phyloP scores from a whole-genome alignment of 208 protist species.

The Trypanosoma caninum region DNA sequence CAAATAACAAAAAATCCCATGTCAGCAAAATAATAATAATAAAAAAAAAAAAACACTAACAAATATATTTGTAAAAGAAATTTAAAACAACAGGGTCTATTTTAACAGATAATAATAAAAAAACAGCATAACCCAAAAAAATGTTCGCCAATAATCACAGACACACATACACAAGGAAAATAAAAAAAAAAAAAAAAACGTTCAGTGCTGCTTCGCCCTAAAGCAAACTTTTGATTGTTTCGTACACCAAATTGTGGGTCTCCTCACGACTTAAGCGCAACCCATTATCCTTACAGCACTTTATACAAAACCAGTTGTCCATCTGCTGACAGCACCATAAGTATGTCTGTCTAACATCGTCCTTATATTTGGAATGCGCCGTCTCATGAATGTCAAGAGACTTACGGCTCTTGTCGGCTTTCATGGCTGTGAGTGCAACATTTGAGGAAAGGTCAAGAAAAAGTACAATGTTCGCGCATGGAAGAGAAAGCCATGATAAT shows the following conservation, averaged over 20 bases:
- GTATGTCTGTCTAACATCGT: constrained; percentile 68
- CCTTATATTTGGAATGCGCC: constrained; percentile 70
- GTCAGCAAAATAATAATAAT: background rate
- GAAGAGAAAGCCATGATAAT: constrained; percentile 73
- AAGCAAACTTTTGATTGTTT: background rate
- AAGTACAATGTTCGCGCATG: constrained; percentile 57
- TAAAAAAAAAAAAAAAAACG: constrained; percentile 21
- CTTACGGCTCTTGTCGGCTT: constrained; percentile 55
- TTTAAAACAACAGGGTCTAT: no score
- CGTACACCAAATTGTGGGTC: constrained; percentile 41
- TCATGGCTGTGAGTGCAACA: constrained; percentile 68
- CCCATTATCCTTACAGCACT: constrained; percentile 39
- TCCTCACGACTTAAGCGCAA: constrained; percentile 42
- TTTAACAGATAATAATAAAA: constrained; percentile 10
- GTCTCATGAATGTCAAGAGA: constrained; percentile 91
- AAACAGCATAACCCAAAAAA: no score
- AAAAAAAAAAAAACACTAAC: constrained; percentile 1
- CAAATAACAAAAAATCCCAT: background rate
- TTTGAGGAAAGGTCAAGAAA: constrained; percentile 85
- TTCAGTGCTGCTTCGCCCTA: no score
- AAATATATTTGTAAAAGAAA: background rate
- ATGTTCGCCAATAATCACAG: no score
- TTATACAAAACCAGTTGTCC: constrained; percentile 49
- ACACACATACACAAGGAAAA: background rate
- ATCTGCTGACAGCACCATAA: constrained; percentile 79